Evolutionary conservation across 1,284 basidiomycete genomes (phyloP).

Genomic region (Termitomyces sp.): DNA sequence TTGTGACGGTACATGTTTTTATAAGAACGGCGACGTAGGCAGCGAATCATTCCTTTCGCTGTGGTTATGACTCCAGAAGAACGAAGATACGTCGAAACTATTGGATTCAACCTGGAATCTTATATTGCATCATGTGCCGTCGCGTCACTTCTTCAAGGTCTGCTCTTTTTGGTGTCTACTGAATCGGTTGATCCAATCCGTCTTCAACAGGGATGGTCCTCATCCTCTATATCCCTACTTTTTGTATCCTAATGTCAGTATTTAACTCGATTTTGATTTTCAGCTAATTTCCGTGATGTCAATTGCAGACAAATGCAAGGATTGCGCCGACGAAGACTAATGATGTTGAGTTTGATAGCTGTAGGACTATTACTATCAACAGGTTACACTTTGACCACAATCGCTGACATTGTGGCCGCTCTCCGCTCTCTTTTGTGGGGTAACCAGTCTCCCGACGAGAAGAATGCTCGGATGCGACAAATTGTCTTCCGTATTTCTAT

Average conservation of each 20-base stretch:
- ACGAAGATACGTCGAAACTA: background rate
- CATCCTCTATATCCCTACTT: background rate
- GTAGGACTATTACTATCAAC: background rate
- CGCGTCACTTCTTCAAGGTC: background rate
- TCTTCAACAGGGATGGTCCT: background rate
- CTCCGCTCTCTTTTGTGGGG: background rate
- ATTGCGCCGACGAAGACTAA: background rate
- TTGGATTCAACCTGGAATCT: background rate
- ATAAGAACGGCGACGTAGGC: background rate
- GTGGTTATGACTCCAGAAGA: background rate
- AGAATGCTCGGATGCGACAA: background rate
- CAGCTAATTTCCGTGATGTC: background rate
- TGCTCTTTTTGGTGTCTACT: background rate
- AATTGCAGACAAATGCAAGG: background rate
- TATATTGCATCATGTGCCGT: background rate
- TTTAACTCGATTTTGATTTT: background rate
- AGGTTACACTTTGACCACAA: background rate
- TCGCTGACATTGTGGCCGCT: background rate
- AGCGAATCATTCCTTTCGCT: background rate
- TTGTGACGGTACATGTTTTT: background rate
- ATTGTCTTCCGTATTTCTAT: background rate
- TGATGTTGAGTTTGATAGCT: background rate
- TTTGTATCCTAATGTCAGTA: background rate
- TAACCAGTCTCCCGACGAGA: background rate
- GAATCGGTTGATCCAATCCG: background rate